phyloP scores from a whole-genome alignment of 345 rosid species.

The Acer negundo region DNA sequence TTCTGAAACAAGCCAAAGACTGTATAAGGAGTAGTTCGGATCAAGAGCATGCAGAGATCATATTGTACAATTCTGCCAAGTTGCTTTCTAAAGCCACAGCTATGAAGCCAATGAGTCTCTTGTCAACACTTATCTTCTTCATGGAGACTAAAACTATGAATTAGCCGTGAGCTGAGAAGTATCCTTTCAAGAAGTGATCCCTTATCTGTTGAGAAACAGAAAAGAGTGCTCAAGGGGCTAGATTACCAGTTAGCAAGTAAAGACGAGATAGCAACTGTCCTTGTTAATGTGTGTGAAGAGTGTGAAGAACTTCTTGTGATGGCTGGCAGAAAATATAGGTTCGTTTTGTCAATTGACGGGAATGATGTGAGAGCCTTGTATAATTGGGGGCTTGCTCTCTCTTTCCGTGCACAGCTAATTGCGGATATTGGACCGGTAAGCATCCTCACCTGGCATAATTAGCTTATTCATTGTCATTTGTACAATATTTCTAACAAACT shows the following conservation, averaged over 20 bases:
- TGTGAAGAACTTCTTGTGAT: slow-evolving; percentile 69
- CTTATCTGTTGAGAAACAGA: slow-evolving; percentile 26
- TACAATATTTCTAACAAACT: background rate
- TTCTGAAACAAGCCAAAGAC: slow-evolving; percentile 54
- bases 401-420: slow-evolving; percentile 70
- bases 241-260: slow-evolving; percentile 27
- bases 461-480: slow-evolving; percentile 10
- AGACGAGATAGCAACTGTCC: slow-evolving; percentile 47
- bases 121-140: slow-evolving; percentile 78
- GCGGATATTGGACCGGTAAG: slow-evolving; percentile 82
- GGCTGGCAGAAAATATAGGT: slow-evolving; percentile 65
- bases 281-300: slow-evolving; percentile 59
- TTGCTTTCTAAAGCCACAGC: slow-evolving; percentile 51
- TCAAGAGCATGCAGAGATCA: slow-evolving; percentile 47
- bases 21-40: slow-evolving; percentile 38
- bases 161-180: slow-evolving; percentile 63
- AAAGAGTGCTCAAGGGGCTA: slow-evolving; percentile 30
- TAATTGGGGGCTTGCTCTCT: slow-evolving; percentile 80
- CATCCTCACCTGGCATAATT: background rate
- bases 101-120: slow-evolving; percentile 69
- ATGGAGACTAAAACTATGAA: slow-evolving; percentile 62
- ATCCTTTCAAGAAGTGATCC: slow-evolving; percentile 40
- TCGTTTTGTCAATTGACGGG: slow-evolving; percentile 65
- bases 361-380: slow-evolving; percentile 64
- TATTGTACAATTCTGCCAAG: slow-evolving; percentile 45